A percentile compares a stretch with the other conserved stretches of the same genome.
These are phyloP conservation scores for Darksidea phi DNA, from an alignment of 495 filamentous ascomycete genomes.

Conservation along the genomic window DNA sequence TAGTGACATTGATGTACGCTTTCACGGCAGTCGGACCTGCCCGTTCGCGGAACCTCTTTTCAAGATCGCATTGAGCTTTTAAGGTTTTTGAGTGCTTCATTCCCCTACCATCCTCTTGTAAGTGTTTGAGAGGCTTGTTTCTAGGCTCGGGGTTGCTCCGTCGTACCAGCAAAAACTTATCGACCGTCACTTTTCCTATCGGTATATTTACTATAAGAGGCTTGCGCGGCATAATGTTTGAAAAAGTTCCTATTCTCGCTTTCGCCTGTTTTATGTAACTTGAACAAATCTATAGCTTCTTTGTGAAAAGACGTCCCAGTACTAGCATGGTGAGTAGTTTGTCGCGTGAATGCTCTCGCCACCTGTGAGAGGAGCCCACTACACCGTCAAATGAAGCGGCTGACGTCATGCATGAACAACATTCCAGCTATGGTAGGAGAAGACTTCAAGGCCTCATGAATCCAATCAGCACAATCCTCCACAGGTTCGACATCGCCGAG, in stretches of 20 bases:
- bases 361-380: not conserved
- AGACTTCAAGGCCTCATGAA: not conserved
- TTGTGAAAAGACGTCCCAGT: not conserved
- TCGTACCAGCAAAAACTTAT: no score
- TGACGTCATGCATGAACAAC: conserved; percentile 16
- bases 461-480: conserved; percentile 8
- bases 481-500: conserved; percentile 5
- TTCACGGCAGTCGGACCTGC: not conserved
- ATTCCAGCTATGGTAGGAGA: not conserved
- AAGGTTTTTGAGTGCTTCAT: not conserved
- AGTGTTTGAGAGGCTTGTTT: no score
- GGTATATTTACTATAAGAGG: no score
- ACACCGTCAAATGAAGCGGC: not conserved
- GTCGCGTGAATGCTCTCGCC: not conserved
- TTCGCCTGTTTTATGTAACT: no score
- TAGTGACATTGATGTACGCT: not conserved
- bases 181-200: no score
- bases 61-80: not conserved
- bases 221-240: no score
- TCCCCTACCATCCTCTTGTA: not conserved
- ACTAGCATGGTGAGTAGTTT: not conserved
- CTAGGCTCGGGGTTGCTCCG: no score
- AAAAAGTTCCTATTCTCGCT: no score
- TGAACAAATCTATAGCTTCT: no score
- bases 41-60: not conserved